Percentiles rank a stretch among this genome's conserved stretches.
These are phyloP conservation scores for Zoysia japonica DNA, from an alignment of 176 grass and related monocot genomes.

Conservation along the genomic window DNA sequence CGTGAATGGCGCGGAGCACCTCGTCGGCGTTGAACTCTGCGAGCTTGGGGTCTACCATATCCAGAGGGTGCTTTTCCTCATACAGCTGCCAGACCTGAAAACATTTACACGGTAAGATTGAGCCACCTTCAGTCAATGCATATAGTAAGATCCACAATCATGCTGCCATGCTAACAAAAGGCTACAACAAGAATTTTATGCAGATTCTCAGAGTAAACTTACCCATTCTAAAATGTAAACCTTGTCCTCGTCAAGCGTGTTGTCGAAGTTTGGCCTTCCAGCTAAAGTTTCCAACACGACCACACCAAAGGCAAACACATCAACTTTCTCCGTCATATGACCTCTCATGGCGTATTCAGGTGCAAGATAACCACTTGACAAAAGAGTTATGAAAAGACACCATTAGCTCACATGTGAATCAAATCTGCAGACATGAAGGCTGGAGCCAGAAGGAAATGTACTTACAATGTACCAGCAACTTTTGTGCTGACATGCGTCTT, in stretches of 20 bases:
- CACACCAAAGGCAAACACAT: constrained; percentile 81
- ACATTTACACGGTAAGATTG: not conserved
- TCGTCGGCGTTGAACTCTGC: constrained; percentile 40
- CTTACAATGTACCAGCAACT: constrained; percentile 93
- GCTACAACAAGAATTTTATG: not conserved
- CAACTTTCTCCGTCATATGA: constrained; percentile 85
- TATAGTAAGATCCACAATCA: not conserved
- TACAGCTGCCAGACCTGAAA: constrained; percentile 74
- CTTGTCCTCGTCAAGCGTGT: constrained; percentile 39
- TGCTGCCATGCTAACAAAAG: not conserved
- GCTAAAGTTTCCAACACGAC: constrained; percentile 63
- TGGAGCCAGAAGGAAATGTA: not conserved
- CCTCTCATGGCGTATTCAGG: constrained; percentile 96
- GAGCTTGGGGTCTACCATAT: constrained; percentile 57
- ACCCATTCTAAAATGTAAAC: constrained; percentile 90
- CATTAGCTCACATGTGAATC: constrained; percentile 20
- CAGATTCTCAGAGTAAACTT: constrained; percentile 27
- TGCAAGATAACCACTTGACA: constrained; percentile 77
- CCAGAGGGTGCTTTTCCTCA: constrained; percentile 49
- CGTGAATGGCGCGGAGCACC: constrained; percentile 52
- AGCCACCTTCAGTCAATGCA: not conserved
- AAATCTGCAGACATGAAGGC: not conserved
- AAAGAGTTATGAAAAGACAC: not conserved
- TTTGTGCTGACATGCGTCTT: constrained; percentile 88
- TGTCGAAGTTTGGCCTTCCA: constrained; percentile 73